These are phyloP conservation scores for Penicillium dipodomyicola DNA, from an alignment of 495 filamentous ascomycete species.

Conservation along the genomic window DNA sequence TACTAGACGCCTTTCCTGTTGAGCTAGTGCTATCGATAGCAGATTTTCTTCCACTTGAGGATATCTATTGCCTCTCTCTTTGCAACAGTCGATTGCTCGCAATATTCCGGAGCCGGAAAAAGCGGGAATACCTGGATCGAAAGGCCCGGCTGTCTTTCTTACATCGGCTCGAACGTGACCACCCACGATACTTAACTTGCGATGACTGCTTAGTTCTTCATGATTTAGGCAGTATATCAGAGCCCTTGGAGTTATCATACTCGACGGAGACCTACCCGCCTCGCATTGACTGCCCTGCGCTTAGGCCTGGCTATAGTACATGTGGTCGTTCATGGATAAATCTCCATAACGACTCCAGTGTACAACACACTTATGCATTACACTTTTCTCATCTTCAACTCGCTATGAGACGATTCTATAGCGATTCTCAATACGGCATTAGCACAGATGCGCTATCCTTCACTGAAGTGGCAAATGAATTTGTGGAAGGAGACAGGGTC, in stretches of 20 bases:
- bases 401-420: not conserved
- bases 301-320: not conserved
- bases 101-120: not conserved
- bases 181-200: not conserved
- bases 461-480: not conserved
- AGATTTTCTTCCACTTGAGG: not conserved
- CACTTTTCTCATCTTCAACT: slow-evolving; percentile 5
- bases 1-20: not conserved
- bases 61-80: slow-evolving; percentile 3
- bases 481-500: not conserved
- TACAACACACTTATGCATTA: not conserved
- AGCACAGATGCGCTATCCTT: not conserved
- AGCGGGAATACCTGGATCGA: not conserved
- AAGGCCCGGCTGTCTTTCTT: not conserved
- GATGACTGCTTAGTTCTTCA: not conserved
- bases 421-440: not conserved
- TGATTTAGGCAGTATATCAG: not conserved
- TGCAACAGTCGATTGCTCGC: not conserved
- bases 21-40: not conserved
- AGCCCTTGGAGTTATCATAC: not conserved
- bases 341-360: not conserved
- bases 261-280: not conserved
- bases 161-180: not conserved
- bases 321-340: not conserved
- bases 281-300: not conserved